Conservation (phyloP, 2,329 filamentous ascomycete species). For the Colletotrichum musae region DNA sequence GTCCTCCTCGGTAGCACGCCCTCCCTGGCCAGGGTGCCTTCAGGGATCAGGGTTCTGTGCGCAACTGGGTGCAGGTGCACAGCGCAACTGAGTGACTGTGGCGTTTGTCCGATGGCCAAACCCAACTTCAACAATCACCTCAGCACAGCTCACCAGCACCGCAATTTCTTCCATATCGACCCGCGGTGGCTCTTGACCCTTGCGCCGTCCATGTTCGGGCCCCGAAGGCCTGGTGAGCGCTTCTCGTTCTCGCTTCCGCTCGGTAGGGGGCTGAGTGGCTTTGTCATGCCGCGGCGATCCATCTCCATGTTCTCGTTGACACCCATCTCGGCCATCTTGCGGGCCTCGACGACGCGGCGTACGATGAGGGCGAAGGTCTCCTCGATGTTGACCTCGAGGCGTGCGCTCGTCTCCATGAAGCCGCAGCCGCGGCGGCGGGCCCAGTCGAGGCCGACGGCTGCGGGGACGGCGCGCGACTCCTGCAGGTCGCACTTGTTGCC, state of each 20-base stretch:
- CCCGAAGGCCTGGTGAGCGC: constrained; percentile 61
- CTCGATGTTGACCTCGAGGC: constrained; percentile 89
- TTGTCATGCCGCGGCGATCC: constrained; percentile 69
- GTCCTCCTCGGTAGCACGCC: too few relatives aligned
- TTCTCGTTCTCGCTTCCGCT: constrained; percentile 57
- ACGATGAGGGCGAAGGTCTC: constrained; percentile 86
- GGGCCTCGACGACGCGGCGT: constrained; percentile 72
- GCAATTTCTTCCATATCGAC: constrained; percentile 69
- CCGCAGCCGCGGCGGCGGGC: constrained; percentile 80
- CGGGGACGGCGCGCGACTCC: constrained; percentile 77
- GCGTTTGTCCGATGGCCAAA: too few relatives aligned
- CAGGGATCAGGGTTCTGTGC: too few relatives aligned
- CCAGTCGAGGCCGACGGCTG: constrained; percentile 82
- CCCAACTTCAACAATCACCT: neutral
- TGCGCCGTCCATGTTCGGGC: constrained; percentile 59
- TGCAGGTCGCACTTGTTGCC: constrained; percentile 91
- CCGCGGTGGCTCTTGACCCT: constrained; percentile 57
- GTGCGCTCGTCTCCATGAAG: constrained; percentile 91
- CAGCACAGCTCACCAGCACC: constrained; percentile 65
- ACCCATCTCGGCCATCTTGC: constrained; percentile 65
- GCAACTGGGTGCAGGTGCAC: too few relatives aligned
- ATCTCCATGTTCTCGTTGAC: constrained; percentile 57
- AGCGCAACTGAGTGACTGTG: too few relatives aligned
- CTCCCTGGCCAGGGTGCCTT: too few relatives aligned
- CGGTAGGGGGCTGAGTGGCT: constrained; percentile 69